Base-by-base conservation (phyloP, 192 early-diverging fungal species). In the Rhizophagus sp. region DNA sequence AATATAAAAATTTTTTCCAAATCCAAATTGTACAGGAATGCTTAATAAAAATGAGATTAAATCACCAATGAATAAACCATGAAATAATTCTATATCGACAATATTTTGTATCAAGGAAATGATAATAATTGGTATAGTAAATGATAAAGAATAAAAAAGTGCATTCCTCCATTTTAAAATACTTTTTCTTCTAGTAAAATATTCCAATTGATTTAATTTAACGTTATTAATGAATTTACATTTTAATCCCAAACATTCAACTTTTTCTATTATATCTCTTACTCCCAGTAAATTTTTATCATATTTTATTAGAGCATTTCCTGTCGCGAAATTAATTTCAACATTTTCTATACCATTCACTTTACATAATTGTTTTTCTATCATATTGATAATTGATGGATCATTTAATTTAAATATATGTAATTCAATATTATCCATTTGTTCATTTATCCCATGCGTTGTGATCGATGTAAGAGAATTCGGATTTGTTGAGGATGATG, bases 11-110 rank as follows among this genome's bases (percentile, higher is more conserved):
- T 89, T 86, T 22, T 83, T 78, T 1, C 96, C 97, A 9, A 98
- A 82, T 12, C 90, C 90, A 87, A 99, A 98, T 87, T 98, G 97
- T 19, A 97, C 93, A 33, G 96, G 96, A n/a, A 93, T 91, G 1
- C 96, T 94, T 44, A 98, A 84, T 8, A 92, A 6, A 73, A 94
- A 81, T 84, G 94, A 89, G 33, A 90, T 74, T 22, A 96, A 33
- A 69, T 94, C 87, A 24, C 90, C 90, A 15, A 93, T 66, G 64
- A 88, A 87, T 44, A 96, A 81, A 15, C 94, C 95, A 0, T 87
- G 84, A 10, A 94, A 49, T 8, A 93, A 72, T 25, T 86, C 82
- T n/a, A 75, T 34, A 52, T 82, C 77, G 65, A 87, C 70, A 2
- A 88, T 25, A 3, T 74, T 10, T 4, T 19, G 65, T 25, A 95